These are phyloP conservation scores for Hortiboletus campestris DNA, from an alignment of 768 basidiomycete species.

Conservation along the genomic window DNA sequence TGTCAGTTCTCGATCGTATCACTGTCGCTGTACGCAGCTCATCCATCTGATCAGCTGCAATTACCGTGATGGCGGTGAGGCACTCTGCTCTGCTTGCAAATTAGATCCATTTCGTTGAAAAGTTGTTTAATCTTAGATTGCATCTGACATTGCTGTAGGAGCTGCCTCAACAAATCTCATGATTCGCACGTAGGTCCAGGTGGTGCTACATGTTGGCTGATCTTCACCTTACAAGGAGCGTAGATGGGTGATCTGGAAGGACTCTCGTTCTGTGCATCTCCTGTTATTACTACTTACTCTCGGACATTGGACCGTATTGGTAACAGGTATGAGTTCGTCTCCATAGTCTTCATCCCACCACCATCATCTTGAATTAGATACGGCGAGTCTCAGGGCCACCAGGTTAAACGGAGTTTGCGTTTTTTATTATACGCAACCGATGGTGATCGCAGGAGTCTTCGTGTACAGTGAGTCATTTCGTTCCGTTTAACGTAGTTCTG, in stretches of 20 bases:
- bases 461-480: conserved; percentile 16
- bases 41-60: not conserved
- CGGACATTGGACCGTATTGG: conserved; percentile 26
- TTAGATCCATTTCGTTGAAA: not conserved
- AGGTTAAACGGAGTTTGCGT: conserved; percentile 1
- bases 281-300: conserved; percentile 14
- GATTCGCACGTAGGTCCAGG: conserved; percentile 24
- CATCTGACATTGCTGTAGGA: conserved; percentile 8
- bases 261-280: conserved; percentile 8
- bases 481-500: not conserved
- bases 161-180: conserved; percentile 23
- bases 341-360: no score
- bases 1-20: conserved; percentile 14
- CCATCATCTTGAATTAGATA: conserved; percentile 5
- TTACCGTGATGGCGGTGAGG: conserved; percentile 7
- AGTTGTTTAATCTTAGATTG: not conserved
- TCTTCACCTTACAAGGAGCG: not conserved
- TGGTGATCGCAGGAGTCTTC: conserved; percentile 1
- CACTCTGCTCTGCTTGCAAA: not conserved
- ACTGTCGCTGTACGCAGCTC: not conserved
- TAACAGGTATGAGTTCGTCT: conserved; percentile 6
- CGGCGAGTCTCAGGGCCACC: not conserved
- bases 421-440: not conserved
- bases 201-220: no score
- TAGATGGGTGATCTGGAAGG: conserved; percentile 31